phyloP scores from a whole-genome alignment of 805 yeast species.

The Schwanniomyces polymorphus region DNA sequence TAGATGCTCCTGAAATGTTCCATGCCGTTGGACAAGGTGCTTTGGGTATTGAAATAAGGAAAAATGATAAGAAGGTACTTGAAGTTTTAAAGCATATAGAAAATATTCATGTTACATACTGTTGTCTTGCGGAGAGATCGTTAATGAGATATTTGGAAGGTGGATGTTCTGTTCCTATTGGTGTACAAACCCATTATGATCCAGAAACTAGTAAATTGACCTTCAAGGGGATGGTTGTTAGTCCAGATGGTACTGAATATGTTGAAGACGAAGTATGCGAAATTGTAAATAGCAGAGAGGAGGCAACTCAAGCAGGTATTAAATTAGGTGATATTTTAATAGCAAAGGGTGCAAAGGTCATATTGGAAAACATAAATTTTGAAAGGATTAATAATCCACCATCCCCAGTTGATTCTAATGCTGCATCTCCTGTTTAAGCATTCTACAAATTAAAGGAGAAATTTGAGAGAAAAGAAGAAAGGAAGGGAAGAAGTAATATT shows the following conservation, averaged over 20 bases:
- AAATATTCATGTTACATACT: slow-evolving; percentile 61
- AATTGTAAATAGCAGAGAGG: slow-evolving; percentile 46
- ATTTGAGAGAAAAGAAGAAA: background rate
- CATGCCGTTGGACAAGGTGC: slow-evolving; percentile 99
- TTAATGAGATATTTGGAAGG: slow-evolving; percentile 89
- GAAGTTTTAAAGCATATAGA: slow-evolving; percentile 64
- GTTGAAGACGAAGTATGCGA: slow-evolving; percentile 56
- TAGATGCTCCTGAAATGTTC: slow-evolving; percentile 79
- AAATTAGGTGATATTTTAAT: slow-evolving; percentile 67
- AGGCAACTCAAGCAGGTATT: slow-evolving; percentile 71
- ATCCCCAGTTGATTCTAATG: slow-evolving; percentile 2
- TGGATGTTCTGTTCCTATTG: slow-evolving; percentile 97
- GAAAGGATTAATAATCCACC: slow-evolving; percentile 54
- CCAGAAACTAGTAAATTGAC: slow-evolving; percentile 42
- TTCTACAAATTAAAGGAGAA: background rate
- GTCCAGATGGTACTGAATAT: slow-evolving; percentile 74
- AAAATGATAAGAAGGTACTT: slow-evolving; percentile 59
- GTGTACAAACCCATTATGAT: slow-evolving; percentile 67
- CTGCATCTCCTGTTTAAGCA: background rate
- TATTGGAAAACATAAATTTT: slow-evolving; percentile 77
- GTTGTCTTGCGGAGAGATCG: slow-evolving; percentile 87
- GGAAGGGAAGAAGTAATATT: background rate
- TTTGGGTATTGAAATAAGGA: slow-evolving; percentile 84
- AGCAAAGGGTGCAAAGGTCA: slow-evolving; percentile 76
- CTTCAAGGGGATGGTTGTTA: slow-evolving; percentile 73